Base-by-base conservation (phyloP, 176 grass and related monocot genomes). In the Triticum turgidum region DNA sequence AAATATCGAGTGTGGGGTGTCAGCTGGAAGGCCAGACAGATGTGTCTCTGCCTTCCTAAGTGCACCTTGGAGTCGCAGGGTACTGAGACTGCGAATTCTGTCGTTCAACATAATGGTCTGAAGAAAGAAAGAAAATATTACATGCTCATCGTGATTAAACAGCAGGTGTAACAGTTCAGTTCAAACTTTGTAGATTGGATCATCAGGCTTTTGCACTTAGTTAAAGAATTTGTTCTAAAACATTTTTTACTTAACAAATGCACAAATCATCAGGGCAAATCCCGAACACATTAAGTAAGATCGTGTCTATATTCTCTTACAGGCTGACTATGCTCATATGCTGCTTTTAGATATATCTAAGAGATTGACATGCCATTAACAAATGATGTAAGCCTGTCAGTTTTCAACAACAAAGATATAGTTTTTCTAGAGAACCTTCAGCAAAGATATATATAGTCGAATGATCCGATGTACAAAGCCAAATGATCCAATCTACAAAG, bases 51-150 rank as follows among this genome's bases (percentile, higher is more conserved):
- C 87, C 69, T 94, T 94, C 79, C 93, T 92, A 47, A 94, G 78
- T 58, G 93, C 73, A 77, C 79, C 82, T 79, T 85, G 90, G 61
- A 42, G 39, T 41, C 39, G 39, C 7, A 94, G 93, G 76, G 88
- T 73, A 49, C 90, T 74, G 15, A 94, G 90, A 76, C 87, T 90
- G 80, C 86, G 87, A 30, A 94, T 83, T 83, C 93, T 94, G 71
- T 92, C 88, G 24, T 94, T 92, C 78, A 94, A 58, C 93, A 94
- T 94, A 79, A 94, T 92, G 66, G 88, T 90, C 93, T 94, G 85
- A 92, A 42, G 69, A 27, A 81, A 39, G 22, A 89, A 29, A 75
- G 58, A 81, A 62, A 61, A 70, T 3, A 69, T 71, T 71, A 54
- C 45, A 82, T 58, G 17, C 7, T 82, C 45, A 1, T 1, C 3